phyloP scores from a whole-genome alignment of 495 filamentous ascomycete species.

The Talaromyces stipitatus region DNA sequence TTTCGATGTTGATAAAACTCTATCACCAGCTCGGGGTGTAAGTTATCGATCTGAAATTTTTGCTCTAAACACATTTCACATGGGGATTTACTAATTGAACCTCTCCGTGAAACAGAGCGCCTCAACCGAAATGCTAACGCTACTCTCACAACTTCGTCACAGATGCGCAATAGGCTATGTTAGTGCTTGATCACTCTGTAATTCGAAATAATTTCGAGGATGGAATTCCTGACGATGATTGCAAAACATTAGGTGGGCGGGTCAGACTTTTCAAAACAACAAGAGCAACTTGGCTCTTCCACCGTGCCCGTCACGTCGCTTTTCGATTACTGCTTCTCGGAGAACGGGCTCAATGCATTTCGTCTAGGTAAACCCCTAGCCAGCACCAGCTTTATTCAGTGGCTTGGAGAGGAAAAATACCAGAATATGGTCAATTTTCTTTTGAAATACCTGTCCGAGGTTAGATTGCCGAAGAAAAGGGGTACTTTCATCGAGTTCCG shows the following conservation, averaged over 20 bases:
- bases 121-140: constrained; percentile 70
- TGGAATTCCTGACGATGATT: background rate
- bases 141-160: constrained; percentile 72
- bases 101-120: constrained; percentile 36
- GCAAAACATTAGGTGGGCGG: constrained; percentile 52
- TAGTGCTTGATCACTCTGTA: constrained; percentile 14
- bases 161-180: constrained; percentile 87
- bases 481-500: constrained; percentile 95
- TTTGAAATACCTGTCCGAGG: constrained; percentile 81
- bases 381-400: constrained; percentile 78
- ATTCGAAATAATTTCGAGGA: background rate
- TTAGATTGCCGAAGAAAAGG: constrained; percentile 78
- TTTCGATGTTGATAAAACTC: constrained; percentile 89
- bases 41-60: background rate
- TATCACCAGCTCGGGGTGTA: constrained; percentile 60
- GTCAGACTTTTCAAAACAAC: constrained; percentile 83
- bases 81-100: background rate
- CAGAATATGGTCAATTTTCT: constrained; percentile 80
- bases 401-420: constrained; percentile 88
- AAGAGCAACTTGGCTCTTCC: constrained; percentile 78
- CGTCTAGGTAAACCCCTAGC: constrained; percentile 66
- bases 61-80: background rate
- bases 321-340: constrained; percentile 94
- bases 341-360: constrained; percentile 92
- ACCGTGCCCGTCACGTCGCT: constrained; percentile 60